Percentiles rank a stretch among this genome's conserved stretches.
Conservation (phyloP, 768 basidiomycete genomes). For the Podaxis mareebaensis region DNA sequence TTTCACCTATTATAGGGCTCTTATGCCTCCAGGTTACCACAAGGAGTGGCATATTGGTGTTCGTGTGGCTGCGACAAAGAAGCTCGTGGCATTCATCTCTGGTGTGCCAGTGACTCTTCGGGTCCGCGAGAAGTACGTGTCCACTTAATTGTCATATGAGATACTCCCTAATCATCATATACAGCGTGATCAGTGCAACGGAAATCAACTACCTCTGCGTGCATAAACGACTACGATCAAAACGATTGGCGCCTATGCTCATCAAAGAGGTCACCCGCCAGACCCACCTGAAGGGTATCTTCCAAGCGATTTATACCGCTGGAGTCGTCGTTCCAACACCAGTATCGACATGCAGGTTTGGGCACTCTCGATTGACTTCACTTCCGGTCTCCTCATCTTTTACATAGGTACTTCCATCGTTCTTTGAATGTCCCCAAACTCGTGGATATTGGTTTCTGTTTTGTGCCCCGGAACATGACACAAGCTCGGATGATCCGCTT, state of each 20-base stretch:
- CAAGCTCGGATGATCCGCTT: slow-evolving; percentile 86
- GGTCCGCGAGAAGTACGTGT: slow-evolving; percentile 78
- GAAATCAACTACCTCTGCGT: slow-evolving; percentile 99
- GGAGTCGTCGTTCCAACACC: slow-evolving; percentile 95
- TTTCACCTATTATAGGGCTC: slow-evolving; percentile 59
- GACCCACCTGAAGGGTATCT: slow-evolving; percentile 84
- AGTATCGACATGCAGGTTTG: slow-evolving; percentile 72
- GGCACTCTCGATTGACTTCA: slow-evolving; percentile 38
- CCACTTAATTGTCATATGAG: background rate
- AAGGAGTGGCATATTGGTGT: slow-evolving; percentile 97
- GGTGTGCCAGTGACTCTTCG: slow-evolving; percentile 86
- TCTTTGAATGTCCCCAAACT: slow-evolving; percentile 90
- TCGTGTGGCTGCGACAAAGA: slow-evolving; percentile 85
- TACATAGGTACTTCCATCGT: slow-evolving; percentile 79
- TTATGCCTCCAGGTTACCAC: slow-evolving; percentile 90
- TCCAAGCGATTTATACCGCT: slow-evolving; percentile 97
- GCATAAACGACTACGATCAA: slow-evolving; percentile 95
- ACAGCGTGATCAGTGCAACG: slow-evolving; percentile 66
- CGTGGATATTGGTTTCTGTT: slow-evolving; percentile 87
- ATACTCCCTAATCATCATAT: background rate
- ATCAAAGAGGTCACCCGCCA: slow-evolving; percentile 98
- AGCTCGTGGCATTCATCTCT: slow-evolving; percentile 95
- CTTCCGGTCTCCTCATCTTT: slow-evolving; percentile 12
- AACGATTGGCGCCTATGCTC: slow-evolving; percentile 91
- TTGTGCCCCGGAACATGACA: slow-evolving; percentile 83